Evolutionary conservation across 192 early-diverging fungal species (phyloP).

Genomic region (Haplosporangium gracile): DNA sequence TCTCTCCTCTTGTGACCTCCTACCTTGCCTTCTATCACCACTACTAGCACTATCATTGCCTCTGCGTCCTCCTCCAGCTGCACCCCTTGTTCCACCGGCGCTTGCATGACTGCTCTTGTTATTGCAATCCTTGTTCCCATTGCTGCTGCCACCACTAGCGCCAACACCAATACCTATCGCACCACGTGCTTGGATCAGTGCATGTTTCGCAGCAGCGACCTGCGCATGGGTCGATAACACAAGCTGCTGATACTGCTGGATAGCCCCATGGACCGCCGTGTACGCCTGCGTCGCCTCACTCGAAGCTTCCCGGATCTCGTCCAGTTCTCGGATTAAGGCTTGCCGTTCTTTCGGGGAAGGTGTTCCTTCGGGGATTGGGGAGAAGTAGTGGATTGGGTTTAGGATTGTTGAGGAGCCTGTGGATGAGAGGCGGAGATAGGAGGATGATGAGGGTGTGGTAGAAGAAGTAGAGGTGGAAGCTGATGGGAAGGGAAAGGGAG

Average conservation of each 20-base stretch:
- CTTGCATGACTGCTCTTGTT: not conserved
- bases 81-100: not conserved
- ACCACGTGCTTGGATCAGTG: conserved; percentile 5
- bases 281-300: conserved; percentile 7
- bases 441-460: not conserved
- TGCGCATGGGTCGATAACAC: conserved; percentile 34
- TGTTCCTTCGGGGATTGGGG: not conserved
- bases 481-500: too few species aligned
- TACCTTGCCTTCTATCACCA: not conserved
- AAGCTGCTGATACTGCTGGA: conserved; percentile 35
- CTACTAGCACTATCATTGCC: too few species aligned
- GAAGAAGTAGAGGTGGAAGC: not conserved
- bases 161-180: too few species aligned
- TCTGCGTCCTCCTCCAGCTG: not conserved
- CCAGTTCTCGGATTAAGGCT: conserved; percentile 2
- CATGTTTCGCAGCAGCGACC: conserved; percentile 20
- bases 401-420: not conserved
- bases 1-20: not conserved
- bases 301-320: not conserved
- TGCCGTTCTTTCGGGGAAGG: not conserved
- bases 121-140: not conserved
- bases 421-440: not conserved
- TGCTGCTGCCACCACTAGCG: not conserved
- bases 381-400: not conserved
- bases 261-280: conserved; percentile 1